Evolutionary conservation across 2,329 filamentous ascomycete genomes (phyloP).

Genomic region (Fusarium mundagurra): DNA sequence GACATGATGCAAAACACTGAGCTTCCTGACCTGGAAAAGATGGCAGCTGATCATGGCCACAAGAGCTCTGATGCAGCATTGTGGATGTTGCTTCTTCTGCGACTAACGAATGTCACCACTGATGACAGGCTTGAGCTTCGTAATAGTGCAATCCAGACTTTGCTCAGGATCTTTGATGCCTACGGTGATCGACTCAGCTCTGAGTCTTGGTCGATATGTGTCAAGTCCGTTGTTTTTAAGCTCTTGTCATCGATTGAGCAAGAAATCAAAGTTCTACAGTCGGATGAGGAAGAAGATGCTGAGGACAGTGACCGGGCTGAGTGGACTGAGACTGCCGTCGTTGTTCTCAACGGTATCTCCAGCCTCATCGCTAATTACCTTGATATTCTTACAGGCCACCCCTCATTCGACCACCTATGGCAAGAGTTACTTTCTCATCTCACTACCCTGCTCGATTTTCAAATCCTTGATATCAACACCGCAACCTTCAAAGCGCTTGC

Average conservation of each 20-base stretch:
- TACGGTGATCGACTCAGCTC: slow-evolving; percentile 83
- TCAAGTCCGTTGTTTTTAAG: slow-evolving; percentile 82
- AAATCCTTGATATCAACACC: slow-evolving; percentile 75
- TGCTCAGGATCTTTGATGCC: slow-evolving; percentile 90
- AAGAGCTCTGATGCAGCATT: slow-evolving; percentile 74
- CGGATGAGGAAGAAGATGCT: slow-evolving; percentile 50
- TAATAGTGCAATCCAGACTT: slow-evolving; percentile 89
- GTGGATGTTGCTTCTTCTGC: slow-evolving; percentile 80
- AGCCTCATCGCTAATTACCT: slow-evolving; percentile 81
- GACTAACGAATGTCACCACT: slow-evolving; percentile 75
- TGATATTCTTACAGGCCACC: slow-evolving; percentile 72
- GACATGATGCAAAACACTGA: slow-evolving; percentile 64
- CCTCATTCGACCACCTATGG: slow-evolving; percentile 79
- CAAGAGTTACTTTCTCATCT: slow-evolving; percentile 76
- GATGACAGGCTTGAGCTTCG: slow-evolving; percentile 79
- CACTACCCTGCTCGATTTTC: slow-evolving; percentile 68
- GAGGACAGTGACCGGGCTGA: slow-evolving; percentile 60
- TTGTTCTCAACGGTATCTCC: slow-evolving; percentile 78
- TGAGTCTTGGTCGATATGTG: slow-evolving; percentile 84
- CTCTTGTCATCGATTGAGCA: slow-evolving; percentile 76
- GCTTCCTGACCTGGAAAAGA: slow-evolving; percentile 61
- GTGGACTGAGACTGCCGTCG: slow-evolving; percentile 79
- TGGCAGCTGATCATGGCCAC: slow-evolving; percentile 68
- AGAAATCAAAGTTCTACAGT: slow-evolving; percentile 56
- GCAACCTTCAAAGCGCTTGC: slow-evolving; percentile 75